Evolutionary conservation across 345 rosid genomes (phyloP), one percentile per base, ranked within the genome.

Genomic region (Lenwebbia sp.): DNA sequence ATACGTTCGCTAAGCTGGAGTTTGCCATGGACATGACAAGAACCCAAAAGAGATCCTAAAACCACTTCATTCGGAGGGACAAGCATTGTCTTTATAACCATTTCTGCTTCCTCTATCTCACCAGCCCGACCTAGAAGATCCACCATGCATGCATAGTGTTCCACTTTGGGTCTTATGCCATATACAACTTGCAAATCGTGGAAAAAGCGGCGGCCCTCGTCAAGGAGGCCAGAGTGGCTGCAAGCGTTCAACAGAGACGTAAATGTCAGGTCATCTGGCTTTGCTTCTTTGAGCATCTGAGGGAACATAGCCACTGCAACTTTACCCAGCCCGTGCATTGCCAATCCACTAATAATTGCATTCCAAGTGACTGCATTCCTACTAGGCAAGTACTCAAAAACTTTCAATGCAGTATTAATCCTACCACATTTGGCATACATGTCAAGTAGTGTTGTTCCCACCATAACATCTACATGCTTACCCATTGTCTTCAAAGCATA

Each of bases 91-190:
- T 83, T 92, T 86, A 93, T 90, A 81, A 89, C 84, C 28, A 28
- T 88, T 86, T 91, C 92, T 57, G 99, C 99, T 90, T 95, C 98
- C 88, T 94, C 95, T 86, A 95, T 84, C 74, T 85, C 91, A 85
- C 96, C 97, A 76, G 95, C 95, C 62, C 97, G 92, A 23, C 98
- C 98, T 41, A 95, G 91, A 88, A 96, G 92, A 93, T 96, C 99
- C 58, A 96, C 96, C 94, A 95, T 92, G 88, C 98, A 96, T 86
- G 97, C 97, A 87, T 94, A 95, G 90, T 95, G 99, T 84, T 96
- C 96, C 19, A 92, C 86, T 88, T 91, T 93, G 55, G 96, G 97
- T 37, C 91, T 84, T 58, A 93, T 82, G 57, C 94, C 93, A 65
- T 90, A 90, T 25, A 85, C 83, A 26, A 89, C 86, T 47, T 88